These are phyloP conservation scores for Penicillium sclerotigenum DNA, from an alignment of 2,329 filamentous ascomycete genomes.

Conservation along the genomic window DNA sequence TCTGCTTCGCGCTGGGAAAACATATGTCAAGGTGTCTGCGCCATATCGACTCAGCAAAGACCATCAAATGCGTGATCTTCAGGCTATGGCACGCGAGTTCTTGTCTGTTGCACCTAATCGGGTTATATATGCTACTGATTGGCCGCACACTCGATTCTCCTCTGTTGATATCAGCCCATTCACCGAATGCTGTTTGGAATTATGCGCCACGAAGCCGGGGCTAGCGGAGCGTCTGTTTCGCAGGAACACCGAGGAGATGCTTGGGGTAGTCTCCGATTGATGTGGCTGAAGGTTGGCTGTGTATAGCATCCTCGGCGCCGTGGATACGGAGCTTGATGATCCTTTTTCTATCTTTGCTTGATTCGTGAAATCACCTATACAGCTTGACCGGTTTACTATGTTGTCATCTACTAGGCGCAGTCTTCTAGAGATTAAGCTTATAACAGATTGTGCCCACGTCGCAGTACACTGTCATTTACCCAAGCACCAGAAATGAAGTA, in stretches of 20 bases:
- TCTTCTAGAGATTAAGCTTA: not conserved
- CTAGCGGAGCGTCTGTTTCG: conserved; percentile 53
- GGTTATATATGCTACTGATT: conserved; percentile 60
- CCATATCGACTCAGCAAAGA: conserved; percentile 55
- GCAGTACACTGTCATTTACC: not conserved
- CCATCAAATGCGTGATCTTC: conserved; percentile 45
- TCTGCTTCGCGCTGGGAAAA: conserved; percentile 48
- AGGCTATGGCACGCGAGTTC: conserved; percentile 51
- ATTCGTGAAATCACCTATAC: not conserved
- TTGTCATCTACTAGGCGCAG: not conserved
- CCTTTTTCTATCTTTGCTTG: not conserved
- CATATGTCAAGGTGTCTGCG: conserved; percentile 59
- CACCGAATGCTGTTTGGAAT: conserved; percentile 53
- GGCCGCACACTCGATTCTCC: conserved; percentile 63
- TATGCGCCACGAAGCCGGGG: conserved; percentile 48
- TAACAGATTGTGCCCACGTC: not conserved
- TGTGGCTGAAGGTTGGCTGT: not conserved
- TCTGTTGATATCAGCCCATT: conserved; percentile 56
- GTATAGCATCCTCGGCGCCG: conserved; percentile 11
- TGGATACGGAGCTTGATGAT: conserved; percentile 4
- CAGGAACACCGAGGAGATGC: conserved; percentile 55
- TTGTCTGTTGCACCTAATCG: conserved; percentile 45
- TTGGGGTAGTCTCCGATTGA: conserved; percentile 30
- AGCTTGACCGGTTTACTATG: not conserved
- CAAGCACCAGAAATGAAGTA: not conserved